Evolutionary conservation across 1,284 basidiomycete species (phyloP), one percentile per base, ranked within the genome.

Genomic region (Meripilus lineatus): DNA sequence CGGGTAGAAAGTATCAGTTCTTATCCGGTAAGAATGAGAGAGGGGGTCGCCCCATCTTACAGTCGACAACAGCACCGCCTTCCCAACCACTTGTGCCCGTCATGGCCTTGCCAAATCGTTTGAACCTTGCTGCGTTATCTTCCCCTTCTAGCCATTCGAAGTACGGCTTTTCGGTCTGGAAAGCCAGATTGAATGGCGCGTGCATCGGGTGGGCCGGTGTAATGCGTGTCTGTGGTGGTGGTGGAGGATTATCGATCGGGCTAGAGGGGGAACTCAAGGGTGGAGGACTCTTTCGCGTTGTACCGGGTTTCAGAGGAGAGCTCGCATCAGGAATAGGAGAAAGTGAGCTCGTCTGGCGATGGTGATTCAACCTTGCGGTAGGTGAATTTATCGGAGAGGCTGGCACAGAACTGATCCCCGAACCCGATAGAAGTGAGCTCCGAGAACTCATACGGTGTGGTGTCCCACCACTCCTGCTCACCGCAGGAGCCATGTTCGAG

Each of bases 91-190:
- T 70, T 8, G 81, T 81, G 13, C 79, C 81, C 5, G 70, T 72
- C 84, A 87, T 87, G 4, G 82, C 81, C 39, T 74, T 76, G 15
- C 82, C 84, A 51, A 86, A 87, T 25, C 83, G 67, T 49, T 75
- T 71, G 45, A 85, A 64, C 42, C 82, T 65, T 44, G 45, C 48
- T 23, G 48, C 53, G 33, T 68, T 67, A 34, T 57, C 62, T 3
- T 54, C 49, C 28, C 49, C 50, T 48, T 69, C 67, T 15, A 69
- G 54, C 66, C 66, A 70, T 40, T 62, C 61, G 42, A 67, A 69
- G 49, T 62, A 66, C n/a, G 62, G 59, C 40, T 53, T 52, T 7
- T 50, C 38, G 15, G 61, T 67, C 14, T 55, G 44, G 50, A 68
- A 64, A 13, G 64, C 65, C 25, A 61, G 42, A 40, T 65, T 61